Conservation (phyloP, 306 rosid species). For the Rubus parviflorus region DNA sequence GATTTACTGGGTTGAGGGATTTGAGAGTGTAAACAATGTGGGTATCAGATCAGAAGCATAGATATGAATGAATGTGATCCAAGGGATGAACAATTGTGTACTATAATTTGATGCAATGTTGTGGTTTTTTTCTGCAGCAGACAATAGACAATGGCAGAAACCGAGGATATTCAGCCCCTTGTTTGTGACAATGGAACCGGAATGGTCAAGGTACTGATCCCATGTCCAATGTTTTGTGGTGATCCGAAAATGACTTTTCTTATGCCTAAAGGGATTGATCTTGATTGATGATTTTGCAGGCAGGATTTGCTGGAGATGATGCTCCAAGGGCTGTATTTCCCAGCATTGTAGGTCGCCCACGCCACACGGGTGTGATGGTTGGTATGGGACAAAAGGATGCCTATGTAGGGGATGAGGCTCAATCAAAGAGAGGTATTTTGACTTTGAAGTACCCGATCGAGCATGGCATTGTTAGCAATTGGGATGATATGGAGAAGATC, state of each 20-base stretch:
- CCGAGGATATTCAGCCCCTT: conserved; percentile 94
- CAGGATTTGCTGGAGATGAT: conserved; percentile 98
- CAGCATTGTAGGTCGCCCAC: conserved; percentile 95
- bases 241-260: background rate
- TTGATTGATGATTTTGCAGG: conserved; percentile 41
- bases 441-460: conserved; percentile 91
- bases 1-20: background rate
- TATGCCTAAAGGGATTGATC: conserved; percentile 2
- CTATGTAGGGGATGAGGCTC: conserved; percentile 97
- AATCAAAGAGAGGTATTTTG: conserved; percentile 91
- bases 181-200: conserved; percentile 98
- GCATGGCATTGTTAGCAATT: conserved; percentile 91
- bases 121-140: conserved; percentile 31
- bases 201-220: conserved; percentile 82
- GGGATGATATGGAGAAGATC: conserved; percentile 99
- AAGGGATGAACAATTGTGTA: background rate
- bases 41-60: background rate
- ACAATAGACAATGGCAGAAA: conserved; percentile 65
- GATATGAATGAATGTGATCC: conserved; percentile 4
- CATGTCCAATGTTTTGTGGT: conserved; percentile 2
- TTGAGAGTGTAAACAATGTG: background rate
- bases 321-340: conserved; percentile 99
- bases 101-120: background rate
- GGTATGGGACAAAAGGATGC: conserved; percentile 99
- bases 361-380: conserved; percentile 98